phyloP scores from a whole-genome alignment of 495 filamentous ascomycete species.

The Annulohypoxylon bovei region DNA sequence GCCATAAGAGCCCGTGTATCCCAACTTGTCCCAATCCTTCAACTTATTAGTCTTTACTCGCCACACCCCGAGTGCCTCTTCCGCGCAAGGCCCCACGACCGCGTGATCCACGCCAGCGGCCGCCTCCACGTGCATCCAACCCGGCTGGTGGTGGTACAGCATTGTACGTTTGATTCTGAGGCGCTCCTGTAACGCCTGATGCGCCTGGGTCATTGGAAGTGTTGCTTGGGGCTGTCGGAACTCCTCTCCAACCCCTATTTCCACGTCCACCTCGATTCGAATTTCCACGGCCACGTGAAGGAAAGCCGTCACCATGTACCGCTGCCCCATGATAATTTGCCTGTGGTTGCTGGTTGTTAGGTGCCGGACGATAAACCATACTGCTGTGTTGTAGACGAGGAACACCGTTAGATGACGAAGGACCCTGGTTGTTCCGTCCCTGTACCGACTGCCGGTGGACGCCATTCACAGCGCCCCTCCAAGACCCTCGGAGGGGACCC shows the following conservation, averaged over 20 bases:
- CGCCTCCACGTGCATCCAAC: slow-evolving; percentile 65
- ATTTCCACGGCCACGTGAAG: slow-evolving; percentile 47
- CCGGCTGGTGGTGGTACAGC: slow-evolving; percentile 82
- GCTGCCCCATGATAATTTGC: slow-evolving; percentile 39
- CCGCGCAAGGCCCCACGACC: slow-evolving; percentile 47
- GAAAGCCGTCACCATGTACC: slow-evolving; percentile 22
- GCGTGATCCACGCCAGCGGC: slow-evolving; percentile 59
- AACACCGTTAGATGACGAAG: slow-evolving; percentile 53
- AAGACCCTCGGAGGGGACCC: slow-evolving; percentile 74
- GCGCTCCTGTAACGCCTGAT: slow-evolving; percentile 36
- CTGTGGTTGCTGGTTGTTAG: slow-evolving; percentile 38
- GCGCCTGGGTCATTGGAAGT: slow-evolving; percentile 17
- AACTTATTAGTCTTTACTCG: slow-evolving; percentile 20
- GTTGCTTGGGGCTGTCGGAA: slow-evolving; percentile 43
- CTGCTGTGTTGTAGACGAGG: slow-evolving; percentile 57
- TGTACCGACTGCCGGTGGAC: slow-evolving; percentile 46
- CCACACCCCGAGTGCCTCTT: slow-evolving; percentile 47
- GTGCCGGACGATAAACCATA: slow-evolving; percentile 51
- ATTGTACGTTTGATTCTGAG: slow-evolving; percentile 67
- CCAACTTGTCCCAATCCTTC: neutral
- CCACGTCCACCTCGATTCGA: slow-evolving; percentile 38
- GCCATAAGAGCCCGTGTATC: neutral
- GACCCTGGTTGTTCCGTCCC: slow-evolving; percentile 45
- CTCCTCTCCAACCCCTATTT: slow-evolving; percentile 44
- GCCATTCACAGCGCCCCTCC: slow-evolving; percentile 71